phyloP scores from a whole-genome alignment of 2,329 filamentous ascomycete genomes.

The Blastomyces emzantsi region DNA sequence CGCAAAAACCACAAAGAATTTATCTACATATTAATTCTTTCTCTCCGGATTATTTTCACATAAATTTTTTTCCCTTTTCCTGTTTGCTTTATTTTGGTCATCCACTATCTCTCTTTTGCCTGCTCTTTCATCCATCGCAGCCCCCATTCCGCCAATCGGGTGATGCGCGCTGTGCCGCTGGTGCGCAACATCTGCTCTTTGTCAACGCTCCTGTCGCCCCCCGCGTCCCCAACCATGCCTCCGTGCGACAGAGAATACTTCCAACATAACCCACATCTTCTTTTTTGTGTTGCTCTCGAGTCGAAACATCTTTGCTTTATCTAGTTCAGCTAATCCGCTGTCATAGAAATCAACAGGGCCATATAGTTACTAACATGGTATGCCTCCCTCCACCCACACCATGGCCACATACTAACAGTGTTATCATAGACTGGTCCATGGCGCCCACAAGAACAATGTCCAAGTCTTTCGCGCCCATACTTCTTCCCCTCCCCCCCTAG shows the following conservation, averaged over 20 bases:
- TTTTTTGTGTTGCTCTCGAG: not conserved
- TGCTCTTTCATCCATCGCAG: not conserved
- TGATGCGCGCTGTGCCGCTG: not conserved
- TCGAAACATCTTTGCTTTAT: not conserved
- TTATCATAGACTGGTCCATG: not conserved
- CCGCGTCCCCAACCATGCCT: not conserved
- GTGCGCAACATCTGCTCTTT: not conserved
- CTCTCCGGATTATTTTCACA: not conserved
- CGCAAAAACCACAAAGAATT: not conserved
- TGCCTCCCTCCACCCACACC: not conserved
- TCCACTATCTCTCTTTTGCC: not conserved
- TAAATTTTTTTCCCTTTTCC: not conserved
- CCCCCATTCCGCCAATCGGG: no score
- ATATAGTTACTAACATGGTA: not conserved
- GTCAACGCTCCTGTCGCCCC: not conserved
- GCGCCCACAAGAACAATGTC: not conserved
- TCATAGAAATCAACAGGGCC: not conserved
- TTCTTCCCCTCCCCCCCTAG: not conserved
- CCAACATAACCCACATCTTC: conserved; percentile 3
- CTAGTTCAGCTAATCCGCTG: not conserved
- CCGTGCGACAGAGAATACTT: not conserved
- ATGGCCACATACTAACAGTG: not conserved
- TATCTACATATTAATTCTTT: not conserved
- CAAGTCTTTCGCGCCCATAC: not conserved
- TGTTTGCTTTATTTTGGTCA: not conserved